Percentiles rank a stretch among this genome's conserved stretches.
Evolutionary conservation across 2,329 filamentous ascomycete species (phyloP).

Genomic region (Aspergillus calidoustus): DNA sequence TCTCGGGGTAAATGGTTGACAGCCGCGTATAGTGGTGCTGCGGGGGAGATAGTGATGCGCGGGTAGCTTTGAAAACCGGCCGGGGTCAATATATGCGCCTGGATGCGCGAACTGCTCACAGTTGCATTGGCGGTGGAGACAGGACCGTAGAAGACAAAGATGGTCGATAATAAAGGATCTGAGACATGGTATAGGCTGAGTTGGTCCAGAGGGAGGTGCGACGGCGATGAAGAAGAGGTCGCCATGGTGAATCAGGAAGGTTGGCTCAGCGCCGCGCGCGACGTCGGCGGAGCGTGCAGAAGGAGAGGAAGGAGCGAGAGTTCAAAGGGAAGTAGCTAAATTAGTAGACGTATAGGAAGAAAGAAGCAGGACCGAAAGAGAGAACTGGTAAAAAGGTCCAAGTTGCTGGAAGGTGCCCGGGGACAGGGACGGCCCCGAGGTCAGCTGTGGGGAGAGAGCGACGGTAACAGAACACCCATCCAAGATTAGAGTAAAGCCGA

Average conservation of each 20-base stretch:
- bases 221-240: slow-evolving; percentile 76
- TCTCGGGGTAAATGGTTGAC: slow-evolving; percentile 90
- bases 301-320: slow-evolving; percentile 15
- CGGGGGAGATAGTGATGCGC: slow-evolving; percentile 90
- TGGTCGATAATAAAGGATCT: slow-evolving; percentile 77
- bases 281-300: slow-evolving; percentile 3
- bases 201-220: slow-evolving; percentile 75
- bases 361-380: slow-evolving; percentile 12
- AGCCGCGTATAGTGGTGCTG: slow-evolving; percentile 86
- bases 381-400: slow-evolving; percentile 1
- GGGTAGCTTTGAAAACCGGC: slow-evolving; percentile 89
- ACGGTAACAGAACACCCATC: slow-evolving; percentile 11
- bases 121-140: slow-evolving; percentile 87
- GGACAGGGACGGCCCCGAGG: slow-evolving; percentile 2
- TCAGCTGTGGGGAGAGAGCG: slow-evolving; percentile 16
- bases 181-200: slow-evolving; percentile 87
- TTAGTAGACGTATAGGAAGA: slow-evolving; percentile 15
- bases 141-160: slow-evolving; percentile 90
- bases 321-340: slow-evolving; percentile 10
- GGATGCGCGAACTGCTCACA: slow-evolving; percentile 88
- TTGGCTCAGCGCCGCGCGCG: slow-evolving; percentile 16
- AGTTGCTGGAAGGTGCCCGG: background rate
- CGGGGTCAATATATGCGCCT: slow-evolving; percentile 88
- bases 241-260: slow-evolving; percentile 66
- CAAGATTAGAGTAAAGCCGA: slow-evolving; percentile 19